Evolutionary conservation across 805 yeast genomes (phyloP).

Genomic region (Starmerella stigmatis): DNA sequence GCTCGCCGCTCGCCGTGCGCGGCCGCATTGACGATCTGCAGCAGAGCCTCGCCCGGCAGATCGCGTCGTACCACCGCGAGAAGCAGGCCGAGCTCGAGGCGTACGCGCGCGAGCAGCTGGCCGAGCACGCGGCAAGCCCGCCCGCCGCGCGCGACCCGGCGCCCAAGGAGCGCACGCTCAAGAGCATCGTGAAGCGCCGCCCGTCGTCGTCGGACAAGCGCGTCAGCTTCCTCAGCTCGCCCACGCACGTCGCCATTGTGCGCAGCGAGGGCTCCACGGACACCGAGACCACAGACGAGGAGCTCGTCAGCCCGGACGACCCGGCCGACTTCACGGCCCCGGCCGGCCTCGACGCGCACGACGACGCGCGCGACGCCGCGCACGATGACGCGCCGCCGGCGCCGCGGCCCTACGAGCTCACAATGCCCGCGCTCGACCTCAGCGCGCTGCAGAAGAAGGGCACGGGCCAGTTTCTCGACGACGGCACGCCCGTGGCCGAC

Average conservation of each 20-base stretch:
- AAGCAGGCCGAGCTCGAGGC: constrained; percentile 20
- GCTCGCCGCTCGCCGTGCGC: constrained; percentile 13
- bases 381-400: neutral
- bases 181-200: constrained; percentile 23
- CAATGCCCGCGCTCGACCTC: constrained; percentile 3
- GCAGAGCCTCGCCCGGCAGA: constrained; percentile 14
- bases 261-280: constrained; percentile 3
- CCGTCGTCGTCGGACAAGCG: constrained; percentile 22
- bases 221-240: constrained; percentile 22
- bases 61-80: constrained; percentile 12
- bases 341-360: neutral
- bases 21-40: constrained; percentile 19
- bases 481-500: neutral
- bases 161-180: constrained; percentile 16
- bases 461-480: neutral
- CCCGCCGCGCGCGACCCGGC: constrained; percentile 5
- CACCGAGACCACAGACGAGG: neutral
- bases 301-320: constrained; percentile 1
- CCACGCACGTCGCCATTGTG: constrained; percentile 14
- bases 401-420: neutral
- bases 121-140: constrained; percentile 1
- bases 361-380: neutral
- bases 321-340: neutral
- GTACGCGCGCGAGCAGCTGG: constrained; percentile 13
- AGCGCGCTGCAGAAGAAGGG: neutral